These are phyloP conservation scores for Chrysanthemum makinoi DNA, from an alignment of 129 eudicot genomes.

Conservation along the genomic window DNA sequence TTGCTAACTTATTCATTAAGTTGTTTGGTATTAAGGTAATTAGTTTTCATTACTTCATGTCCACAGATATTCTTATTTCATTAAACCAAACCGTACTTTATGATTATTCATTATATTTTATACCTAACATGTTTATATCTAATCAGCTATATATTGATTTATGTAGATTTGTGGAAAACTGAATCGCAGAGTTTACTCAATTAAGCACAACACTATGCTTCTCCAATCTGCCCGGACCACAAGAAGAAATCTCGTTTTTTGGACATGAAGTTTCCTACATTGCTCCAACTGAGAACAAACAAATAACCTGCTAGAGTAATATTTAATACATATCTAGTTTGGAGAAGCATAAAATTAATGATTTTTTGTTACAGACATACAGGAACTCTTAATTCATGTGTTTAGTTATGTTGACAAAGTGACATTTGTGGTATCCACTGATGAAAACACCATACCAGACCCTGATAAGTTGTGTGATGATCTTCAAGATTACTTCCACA, in stretches of 20 bases:
- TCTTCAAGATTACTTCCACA: neutral
- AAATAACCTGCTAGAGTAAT: no score
- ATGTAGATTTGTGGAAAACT: constrained; percentile 26
- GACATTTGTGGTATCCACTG: neutral
- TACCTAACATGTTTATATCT: no score
- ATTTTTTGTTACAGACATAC: neutral
- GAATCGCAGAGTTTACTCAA: constrained; percentile 3
- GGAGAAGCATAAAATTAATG: no score
- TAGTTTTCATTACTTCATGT: no score
- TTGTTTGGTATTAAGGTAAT: constrained; percentile 38
- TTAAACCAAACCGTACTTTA: no score
- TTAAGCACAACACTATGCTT: constrained; percentile 21
- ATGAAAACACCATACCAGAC: neutral
- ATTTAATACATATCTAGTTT: no score
- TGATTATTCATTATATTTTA: neutral
- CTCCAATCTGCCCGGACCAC: no score
- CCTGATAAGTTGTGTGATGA: neutral
- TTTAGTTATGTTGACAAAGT: neutral
- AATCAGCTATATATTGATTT: no score
- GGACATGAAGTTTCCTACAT: no score
- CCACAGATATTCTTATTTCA: no score
- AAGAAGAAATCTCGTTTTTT: no score
- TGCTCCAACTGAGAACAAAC: no score
- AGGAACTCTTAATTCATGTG: neutral
- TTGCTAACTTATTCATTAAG: constrained; percentile 13